Evolutionary conservation across 257 asterid genomes (phyloP).

Genomic region (Mentha longifolia): DNA sequence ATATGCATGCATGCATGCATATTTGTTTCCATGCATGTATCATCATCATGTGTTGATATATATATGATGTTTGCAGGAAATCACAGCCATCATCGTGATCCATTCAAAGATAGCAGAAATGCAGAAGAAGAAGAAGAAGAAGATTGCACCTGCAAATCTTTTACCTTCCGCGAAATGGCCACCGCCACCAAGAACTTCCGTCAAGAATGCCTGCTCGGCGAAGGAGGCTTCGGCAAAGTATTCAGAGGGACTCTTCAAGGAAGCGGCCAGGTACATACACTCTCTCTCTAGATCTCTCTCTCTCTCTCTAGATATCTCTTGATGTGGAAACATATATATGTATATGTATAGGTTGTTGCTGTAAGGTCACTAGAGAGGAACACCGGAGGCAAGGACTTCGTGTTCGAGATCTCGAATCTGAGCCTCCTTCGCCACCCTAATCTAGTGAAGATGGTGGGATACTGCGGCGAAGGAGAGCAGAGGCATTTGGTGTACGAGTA

Average conservation of each 20-base stretch:
- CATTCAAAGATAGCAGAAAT: constrained; percentile 31
- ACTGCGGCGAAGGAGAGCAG: constrained; percentile 98
- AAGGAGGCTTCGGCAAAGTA: constrained; percentile 83
- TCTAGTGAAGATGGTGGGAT: constrained; percentile 75
- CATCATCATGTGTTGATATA: no score
- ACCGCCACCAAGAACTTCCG: constrained; percentile 88
- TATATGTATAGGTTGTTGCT: constrained; percentile 57
- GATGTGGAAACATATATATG: no score
- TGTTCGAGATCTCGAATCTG: constrained; percentile 61
- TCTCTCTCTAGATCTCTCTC: no score
- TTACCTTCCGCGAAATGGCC: constrained; percentile 92
- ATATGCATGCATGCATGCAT: no score
- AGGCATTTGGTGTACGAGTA: constrained; percentile 87
- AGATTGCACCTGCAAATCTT: constrained; percentile 47
- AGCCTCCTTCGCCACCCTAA: constrained; percentile 79
- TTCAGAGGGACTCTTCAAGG: constrained; percentile 67
- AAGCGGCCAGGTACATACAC: constrained; percentile 62
- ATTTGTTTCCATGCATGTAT: no score
- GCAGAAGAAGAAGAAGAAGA: constrained; percentile 46
- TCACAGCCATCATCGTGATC: constrained; percentile 2
- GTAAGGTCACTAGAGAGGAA: constrained; percentile 85
- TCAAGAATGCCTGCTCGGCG: constrained; percentile 72
- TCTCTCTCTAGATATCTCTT: no score
- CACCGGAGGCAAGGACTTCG: constrained; percentile 73
- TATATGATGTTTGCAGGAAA: constrained; percentile 24